Conservation (phyloP, 2,329 filamentous ascomycete genomes). For the Fusarium agapanthi region DNA sequence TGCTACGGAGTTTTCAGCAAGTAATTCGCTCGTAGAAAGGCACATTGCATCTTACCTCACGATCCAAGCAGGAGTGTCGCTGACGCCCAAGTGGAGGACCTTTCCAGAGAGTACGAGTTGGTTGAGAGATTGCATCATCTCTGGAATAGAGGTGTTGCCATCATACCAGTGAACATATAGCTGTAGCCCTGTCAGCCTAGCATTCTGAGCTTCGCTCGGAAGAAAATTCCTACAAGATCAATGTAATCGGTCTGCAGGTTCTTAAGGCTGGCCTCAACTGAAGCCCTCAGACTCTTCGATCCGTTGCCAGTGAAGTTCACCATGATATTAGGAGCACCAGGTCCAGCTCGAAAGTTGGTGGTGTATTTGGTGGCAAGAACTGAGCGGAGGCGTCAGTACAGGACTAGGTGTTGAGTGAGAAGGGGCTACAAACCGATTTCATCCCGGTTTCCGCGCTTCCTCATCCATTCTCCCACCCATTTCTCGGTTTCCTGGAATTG, state of each 20-base stretch:
- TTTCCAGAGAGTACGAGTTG: slow-evolving; percentile 67
- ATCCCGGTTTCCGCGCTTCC: slow-evolving; percentile 68
- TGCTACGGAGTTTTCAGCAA: slow-evolving; percentile 48
- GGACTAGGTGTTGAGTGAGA: not conserved
- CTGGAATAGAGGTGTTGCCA: slow-evolving; percentile 70
- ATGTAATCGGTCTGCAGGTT: slow-evolving; percentile 75
- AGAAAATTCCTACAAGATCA: slow-evolving; percentile 59
- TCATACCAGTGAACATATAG: slow-evolving; percentile 75
- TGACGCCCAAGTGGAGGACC: slow-evolving; percentile 72
- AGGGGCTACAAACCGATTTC: slow-evolving; percentile 61
- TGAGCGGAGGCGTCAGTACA: slow-evolving; percentile 32
- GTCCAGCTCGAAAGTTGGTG: slow-evolving; percentile 62
- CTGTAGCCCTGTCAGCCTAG: slow-evolving; percentile 39
- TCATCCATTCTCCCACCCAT: slow-evolving; percentile 78
- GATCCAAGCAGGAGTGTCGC: slow-evolving; percentile 75
- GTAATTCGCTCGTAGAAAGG: not conserved
- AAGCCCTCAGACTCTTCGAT: slow-evolving; percentile 66
- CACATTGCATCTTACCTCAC: slow-evolving; percentile 52
- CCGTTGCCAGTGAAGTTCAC: slow-evolving; percentile 68
- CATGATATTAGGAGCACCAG: slow-evolving; percentile 53
- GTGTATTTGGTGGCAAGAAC: slow-evolving; percentile 77
- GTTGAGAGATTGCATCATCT: slow-evolving; percentile 75
- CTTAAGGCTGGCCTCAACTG: slow-evolving; percentile 63
- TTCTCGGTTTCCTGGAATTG: slow-evolving; percentile 68
- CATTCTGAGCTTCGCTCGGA: not conserved